Percentiles rank a stretch among this genome's conserved stretches.
These are phyloP conservation scores for Botrytis medusae DNA, from an alignment of 2,329 filamentous ascomycete genomes.

Conservation along the genomic window DNA sequence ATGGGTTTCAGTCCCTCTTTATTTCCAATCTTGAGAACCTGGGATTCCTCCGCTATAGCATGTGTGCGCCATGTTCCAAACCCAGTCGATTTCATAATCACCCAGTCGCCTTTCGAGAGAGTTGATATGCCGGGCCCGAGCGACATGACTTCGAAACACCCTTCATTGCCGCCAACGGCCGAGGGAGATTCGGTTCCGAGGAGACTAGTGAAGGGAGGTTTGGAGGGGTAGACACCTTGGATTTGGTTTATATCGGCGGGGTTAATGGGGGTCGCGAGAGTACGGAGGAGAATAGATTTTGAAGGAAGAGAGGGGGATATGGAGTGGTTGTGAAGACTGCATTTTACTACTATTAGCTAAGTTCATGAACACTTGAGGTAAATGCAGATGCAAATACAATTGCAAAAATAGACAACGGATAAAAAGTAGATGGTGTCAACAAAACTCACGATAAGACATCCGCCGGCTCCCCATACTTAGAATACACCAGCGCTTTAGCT, in stretches of 20 bases:
- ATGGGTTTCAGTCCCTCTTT: slow-evolving; percentile 68
- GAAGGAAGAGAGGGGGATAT: slow-evolving; percentile 72
- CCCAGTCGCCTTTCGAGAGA: slow-evolving; percentile 77
- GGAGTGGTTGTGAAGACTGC: slow-evolving; percentile 70
- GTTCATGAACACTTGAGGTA: background rate
- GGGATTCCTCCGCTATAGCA: slow-evolving; percentile 61
- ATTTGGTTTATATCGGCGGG: slow-evolving; percentile 98
- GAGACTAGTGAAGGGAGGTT: slow-evolving; percentile 71
- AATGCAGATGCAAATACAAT: background rate
- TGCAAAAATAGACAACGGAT: background rate
- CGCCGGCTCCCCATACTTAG: slow-evolving; percentile 70
- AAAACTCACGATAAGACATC: slow-evolving; percentile 61
- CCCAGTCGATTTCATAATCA: slow-evolving; percentile 78
- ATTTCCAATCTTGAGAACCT: slow-evolving; percentile 69
- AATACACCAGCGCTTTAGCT: slow-evolving; percentile 77
- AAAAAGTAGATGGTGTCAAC: background rate
- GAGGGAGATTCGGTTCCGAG: slow-evolving; percentile 76
- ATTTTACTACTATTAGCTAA: slow-evolving; percentile 20
- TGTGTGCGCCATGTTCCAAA: slow-evolving; percentile 97
- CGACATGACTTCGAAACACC: slow-evolving; percentile 83
- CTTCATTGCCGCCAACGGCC: slow-evolving; percentile 86
- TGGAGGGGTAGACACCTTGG: slow-evolving; percentile 91
- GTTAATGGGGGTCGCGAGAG: slow-evolving; percentile 91
- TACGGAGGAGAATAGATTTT: slow-evolving; percentile 72
- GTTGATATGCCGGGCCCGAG: slow-evolving; percentile 57